Conservation (phyloP, 2,329 filamentous ascomycete genomes). For the Corniculantispora saksenae region DNA sequence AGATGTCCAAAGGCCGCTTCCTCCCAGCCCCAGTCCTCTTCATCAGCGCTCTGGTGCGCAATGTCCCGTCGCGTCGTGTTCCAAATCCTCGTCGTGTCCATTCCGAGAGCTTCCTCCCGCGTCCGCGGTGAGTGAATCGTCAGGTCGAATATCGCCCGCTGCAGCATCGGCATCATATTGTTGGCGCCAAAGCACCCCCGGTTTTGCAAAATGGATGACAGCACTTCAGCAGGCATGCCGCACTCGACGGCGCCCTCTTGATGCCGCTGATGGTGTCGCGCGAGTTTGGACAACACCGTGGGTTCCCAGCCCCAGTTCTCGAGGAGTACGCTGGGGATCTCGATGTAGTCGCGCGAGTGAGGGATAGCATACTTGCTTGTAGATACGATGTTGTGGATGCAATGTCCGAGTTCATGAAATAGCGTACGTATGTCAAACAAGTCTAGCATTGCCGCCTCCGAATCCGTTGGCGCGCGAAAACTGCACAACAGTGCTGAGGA, state of each 20-base stretch:
- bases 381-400: neutral
- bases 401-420: neutral
- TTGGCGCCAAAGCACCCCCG: neutral
- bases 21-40: too few species aligned
- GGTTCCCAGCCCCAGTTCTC: neutral
- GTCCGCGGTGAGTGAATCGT: neutral
- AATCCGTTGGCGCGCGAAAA: constrained; percentile 73
- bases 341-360: neutral
- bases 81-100: too few species aligned
- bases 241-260: neutral
- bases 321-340: neutral
- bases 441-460: too few species aligned
- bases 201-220: too few species aligned
- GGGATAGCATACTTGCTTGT: neutral
- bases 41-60: too few species aligned
- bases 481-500: constrained; percentile 69
- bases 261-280: neutral
- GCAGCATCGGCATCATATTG: neutral
- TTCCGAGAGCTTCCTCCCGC: neutral
- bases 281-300: neutral
- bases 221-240: neutral
- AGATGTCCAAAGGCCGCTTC: too few species aligned
- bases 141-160: too few species aligned
- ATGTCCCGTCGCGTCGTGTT: too few species aligned
- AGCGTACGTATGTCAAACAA: too few species aligned